Conservation (phyloP, 1,284 basidiomycete species). For the Trichosporon sp. region DNA sequence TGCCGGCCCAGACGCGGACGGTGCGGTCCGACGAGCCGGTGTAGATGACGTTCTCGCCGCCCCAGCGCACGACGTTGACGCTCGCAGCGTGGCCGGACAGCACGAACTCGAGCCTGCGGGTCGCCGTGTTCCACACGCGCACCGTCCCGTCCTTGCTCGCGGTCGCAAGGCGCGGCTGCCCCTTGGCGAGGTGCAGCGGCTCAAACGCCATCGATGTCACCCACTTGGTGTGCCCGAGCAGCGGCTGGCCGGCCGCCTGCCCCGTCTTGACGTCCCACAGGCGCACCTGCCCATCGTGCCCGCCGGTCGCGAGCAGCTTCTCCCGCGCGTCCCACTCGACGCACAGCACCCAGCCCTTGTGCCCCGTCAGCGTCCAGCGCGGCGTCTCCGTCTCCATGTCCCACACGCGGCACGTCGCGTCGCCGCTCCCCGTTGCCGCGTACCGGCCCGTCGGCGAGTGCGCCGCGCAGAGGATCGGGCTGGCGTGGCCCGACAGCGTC, state of each 20-base stretch:
- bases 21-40: constrained; percentile 92
- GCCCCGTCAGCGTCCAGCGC: constrained; percentile 78
- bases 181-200: constrained; percentile 73
- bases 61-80: constrained; percentile 95
- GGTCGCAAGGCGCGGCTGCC: constrained; percentile 82
- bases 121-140: constrained; percentile 79
- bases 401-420: constrained; percentile 90
- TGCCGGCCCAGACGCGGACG: constrained; percentile 88
- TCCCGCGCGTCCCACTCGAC: constrained; percentile 96
- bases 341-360: constrained; percentile 92
- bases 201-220: constrained; percentile 96
- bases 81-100: constrained; percentile 90
- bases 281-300: constrained; percentile 80
- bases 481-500: constrained; percentile 80
- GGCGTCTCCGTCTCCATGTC: constrained; percentile 91
- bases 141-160: constrained; percentile 96
- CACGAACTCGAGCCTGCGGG: constrained; percentile 71
- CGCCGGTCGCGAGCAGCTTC: constrained; percentile 82
- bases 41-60: constrained; percentile 83
- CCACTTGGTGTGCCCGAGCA: constrained; percentile 95
- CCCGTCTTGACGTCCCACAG: constrained; percentile 89
- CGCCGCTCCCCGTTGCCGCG: constrained; percentile 91
- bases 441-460: constrained; percentile 89
- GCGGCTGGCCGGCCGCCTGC: constrained; percentile 72
- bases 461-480: constrained; percentile 89